Evolutionary conservation across 495 filamentous ascomycete genomes (phyloP), one percentile per base, ranked within the genome.

Genomic region (Neurospora tetrasperma): DNA sequence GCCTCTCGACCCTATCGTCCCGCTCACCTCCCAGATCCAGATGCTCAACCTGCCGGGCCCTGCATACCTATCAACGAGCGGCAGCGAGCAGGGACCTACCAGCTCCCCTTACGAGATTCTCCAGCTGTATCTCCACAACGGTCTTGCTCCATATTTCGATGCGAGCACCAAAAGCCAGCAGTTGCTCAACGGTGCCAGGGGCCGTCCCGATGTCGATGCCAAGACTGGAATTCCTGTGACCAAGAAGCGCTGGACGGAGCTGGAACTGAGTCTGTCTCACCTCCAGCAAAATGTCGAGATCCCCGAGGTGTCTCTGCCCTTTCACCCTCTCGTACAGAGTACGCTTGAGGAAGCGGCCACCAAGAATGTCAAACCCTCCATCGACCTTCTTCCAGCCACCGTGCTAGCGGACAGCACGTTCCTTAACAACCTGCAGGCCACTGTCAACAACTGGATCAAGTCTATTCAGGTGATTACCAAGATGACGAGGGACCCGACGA

Each of bases 261-360:
- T 99, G 74, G 95, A 97, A 79, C 84, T 97, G 71, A 94, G 90
- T 73, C 86, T 99, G 72, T 84, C 92, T 73, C 94, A 98, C 78
- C 86, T 98, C 59, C 95, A 97, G 82, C 94, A 98, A 78, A 98
- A 98, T 86, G 93, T 96, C 71, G 96, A 99, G 81, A 98, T 99
- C 66, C 96, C 96, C 18, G 93, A 94, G 73, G 84, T 98, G 38
- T 90, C 90, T 4, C 85, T 99, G 70, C 89, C 92, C 2, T 87
- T 97, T 73, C 94, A 97, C 77, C 92, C 94, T 23, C 86, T 95
- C 7, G 92, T 98, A 23, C 93, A 97, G 80, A 87, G 84, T 70
- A 94, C 94, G 4, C 83, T 98, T 70, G 90, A 94, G 40, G 89
- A 91, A 73, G 94, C 96, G 38, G 84, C 84, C 71, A 81, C 85